A percentile compares a stretch with the other conserved stretches of the same genome.
Conservation (phyloP, 371 early-diverging fungal species). For the Dichotomocladium elegans region DNA sequence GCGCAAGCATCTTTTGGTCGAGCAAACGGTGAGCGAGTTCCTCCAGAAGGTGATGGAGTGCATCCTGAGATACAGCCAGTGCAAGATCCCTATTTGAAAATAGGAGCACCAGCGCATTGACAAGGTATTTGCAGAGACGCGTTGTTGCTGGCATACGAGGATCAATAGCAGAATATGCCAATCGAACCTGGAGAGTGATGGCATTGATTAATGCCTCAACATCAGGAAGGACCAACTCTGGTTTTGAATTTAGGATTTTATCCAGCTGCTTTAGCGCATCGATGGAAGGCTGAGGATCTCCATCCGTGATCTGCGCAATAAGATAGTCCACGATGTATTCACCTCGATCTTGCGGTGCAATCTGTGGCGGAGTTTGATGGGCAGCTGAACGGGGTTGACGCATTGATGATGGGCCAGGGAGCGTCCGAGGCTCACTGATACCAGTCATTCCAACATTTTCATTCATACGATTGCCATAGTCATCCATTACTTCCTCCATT, state of each 20-base stretch:
- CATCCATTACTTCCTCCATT: slow-evolving; percentile 46
- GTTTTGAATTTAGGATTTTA: slow-evolving; percentile 48
- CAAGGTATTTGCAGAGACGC: slow-evolving; percentile 74
- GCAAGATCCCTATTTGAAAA: slow-evolving; percentile 72
- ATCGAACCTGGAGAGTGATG: slow-evolving; percentile 72
- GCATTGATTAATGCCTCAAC: slow-evolving; percentile 70
- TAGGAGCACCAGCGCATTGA: slow-evolving; percentile 72
- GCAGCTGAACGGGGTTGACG: slow-evolving; percentile 19
- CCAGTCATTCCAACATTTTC: slow-evolving; percentile 13
- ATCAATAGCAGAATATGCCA: slow-evolving; percentile 70
- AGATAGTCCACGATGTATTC: slow-evolving; percentile 63
- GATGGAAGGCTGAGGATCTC: slow-evolving; percentile 66
- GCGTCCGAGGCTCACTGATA: slow-evolving; percentile 9
- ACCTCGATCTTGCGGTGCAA: slow-evolving; percentile 14
- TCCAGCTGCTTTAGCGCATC: slow-evolving; percentile 83
- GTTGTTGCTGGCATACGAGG: slow-evolving; percentile 38
- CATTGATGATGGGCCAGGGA: slow-evolving; percentile 16
- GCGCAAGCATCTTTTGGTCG: slow-evolving; percentile 65
- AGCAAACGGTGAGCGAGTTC: slow-evolving; percentile 76
- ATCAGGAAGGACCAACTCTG: slow-evolving; percentile 56
- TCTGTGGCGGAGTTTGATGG: slow-evolving; percentile 20
- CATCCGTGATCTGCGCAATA: slow-evolving; percentile 72
- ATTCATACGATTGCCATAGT: slow-evolving; percentile 25
- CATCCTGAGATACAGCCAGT: slow-evolving; percentile 50
- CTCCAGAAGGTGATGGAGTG: slow-evolving; percentile 64